Evolutionary conservation across 768 basidiomycete species (phyloP).

Genomic region (Nevesoporus exiguus): DNA sequence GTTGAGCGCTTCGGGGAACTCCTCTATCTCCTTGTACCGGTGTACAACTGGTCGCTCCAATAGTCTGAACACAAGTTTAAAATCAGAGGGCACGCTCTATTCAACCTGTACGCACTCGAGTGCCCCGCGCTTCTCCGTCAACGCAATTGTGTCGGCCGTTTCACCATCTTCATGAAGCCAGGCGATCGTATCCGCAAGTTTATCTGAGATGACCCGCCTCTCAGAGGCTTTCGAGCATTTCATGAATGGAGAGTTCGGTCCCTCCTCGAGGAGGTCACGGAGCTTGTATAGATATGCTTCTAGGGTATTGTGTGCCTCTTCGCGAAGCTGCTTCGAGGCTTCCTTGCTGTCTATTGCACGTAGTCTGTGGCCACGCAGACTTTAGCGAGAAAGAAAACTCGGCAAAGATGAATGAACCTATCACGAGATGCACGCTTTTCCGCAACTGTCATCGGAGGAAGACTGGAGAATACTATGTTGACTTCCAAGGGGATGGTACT

Average conservation of each 20-base stretch:
- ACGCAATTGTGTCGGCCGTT: conserved; percentile 68
- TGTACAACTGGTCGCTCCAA: conserved; percentile 80
- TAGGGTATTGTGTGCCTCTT: conserved; percentile 87
- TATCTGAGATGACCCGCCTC: conserved; percentile 57
- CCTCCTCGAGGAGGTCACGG: conserved; percentile 74
- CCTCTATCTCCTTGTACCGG: conserved; percentile 86
- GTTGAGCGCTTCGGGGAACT: conserved; percentile 80
- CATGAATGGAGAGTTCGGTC: conserved; percentile 69
- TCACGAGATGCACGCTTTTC: conserved; percentile 72
- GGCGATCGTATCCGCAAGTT: conserved; percentile 66
- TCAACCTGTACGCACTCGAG: conserved; percentile 64
- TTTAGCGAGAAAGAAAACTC: neutral
- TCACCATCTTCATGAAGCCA: conserved; percentile 90
- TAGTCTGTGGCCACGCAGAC: conserved; percentile 47
- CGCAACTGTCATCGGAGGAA: conserved; percentile 71
- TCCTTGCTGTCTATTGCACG: conserved; percentile 78
- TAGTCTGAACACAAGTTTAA: conserved; percentile 40
- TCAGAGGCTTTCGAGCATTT: conserved; percentile 79
- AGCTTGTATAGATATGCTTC: conserved; percentile 93
- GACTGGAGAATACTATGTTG: conserved; percentile 53
- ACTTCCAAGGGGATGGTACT: conserved; percentile 69
- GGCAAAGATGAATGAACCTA: conserved; percentile 46
- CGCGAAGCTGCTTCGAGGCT: conserved; percentile 67
- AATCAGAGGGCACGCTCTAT: neutral
- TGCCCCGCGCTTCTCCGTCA: conserved; percentile 70